Base-by-base conservation (phyloP, 2,329 filamentous ascomycete genomes). In the Thelonectria olida region DNA sequence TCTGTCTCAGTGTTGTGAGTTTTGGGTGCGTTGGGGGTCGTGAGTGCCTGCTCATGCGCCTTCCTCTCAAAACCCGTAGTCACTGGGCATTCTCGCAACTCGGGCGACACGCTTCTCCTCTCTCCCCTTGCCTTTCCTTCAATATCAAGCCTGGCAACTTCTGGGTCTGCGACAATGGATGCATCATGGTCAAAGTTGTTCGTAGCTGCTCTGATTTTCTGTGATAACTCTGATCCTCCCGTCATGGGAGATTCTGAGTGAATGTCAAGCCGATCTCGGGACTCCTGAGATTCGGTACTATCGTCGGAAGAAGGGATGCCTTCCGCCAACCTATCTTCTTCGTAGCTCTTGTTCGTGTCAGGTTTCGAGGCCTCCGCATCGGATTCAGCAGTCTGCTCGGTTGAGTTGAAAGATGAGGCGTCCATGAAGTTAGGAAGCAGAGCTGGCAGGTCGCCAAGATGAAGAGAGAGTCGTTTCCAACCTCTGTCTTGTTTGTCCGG, bases 401-500 rank as follows among this genome's bases (percentile, higher is more conserved):
- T 28, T 47, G 51, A 50, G 22, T 56, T 62, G 8, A 58, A 25
- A 36, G 55, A 61, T 5, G 60, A 41, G 2, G 68, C 42, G 22
- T 68, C 66, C 56, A 72, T 63, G 45, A 76, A 64, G 8, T 66
- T 62, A 4, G 73, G 69, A 13, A 74, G 60, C 17, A 75, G 57
- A 12, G 64, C 54, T 2, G 65, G 62, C 34, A 73, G 58, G 7
- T 58, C 59, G 7, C 68, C 73, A 4, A 78, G 66, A 51, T 78
- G 70, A 22, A 78, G 67, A 4, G 75, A 77, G 20, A 78, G 62
- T 2, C 75, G 72, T 15, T 73, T 71, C 49, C 70, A 75, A 2
- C 55, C 61, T 8, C 52, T 8, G n/a, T 39, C 34, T 19, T 45
- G 19, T 10, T 25, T 49, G 31, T 48, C 63, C 36, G 60, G 52